These are phyloP conservation scores for Claviceps quebecensis DNA, from an alignment of 2,329 filamentous ascomycete genomes.

Conservation along the genomic window DNA sequence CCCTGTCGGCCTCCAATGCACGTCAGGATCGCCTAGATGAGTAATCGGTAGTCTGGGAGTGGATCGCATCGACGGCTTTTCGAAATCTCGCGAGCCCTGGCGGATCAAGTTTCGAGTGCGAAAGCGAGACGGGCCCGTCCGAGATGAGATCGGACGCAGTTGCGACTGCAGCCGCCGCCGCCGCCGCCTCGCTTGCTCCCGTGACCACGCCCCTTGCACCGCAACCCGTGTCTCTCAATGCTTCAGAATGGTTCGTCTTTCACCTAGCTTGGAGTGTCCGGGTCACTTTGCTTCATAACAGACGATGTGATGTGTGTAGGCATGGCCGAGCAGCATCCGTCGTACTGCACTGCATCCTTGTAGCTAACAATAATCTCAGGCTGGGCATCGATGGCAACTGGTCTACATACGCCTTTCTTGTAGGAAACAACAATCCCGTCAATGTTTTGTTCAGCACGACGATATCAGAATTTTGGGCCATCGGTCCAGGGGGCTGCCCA, in stretches of 20 bases:
- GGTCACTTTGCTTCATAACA: background rate
- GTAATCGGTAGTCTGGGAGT: background rate
- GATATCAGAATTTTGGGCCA: conserved; percentile 57
- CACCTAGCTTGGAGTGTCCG: background rate
- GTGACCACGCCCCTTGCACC: background rate
- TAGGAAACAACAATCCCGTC: conserved; percentile 27
- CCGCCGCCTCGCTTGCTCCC: conserved; percentile 2
- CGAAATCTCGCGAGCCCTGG: background rate
- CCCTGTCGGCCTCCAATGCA: conserved; percentile 1
- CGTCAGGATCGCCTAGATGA: background rate
- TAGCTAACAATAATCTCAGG: conserved; percentile 22
- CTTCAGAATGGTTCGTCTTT: conserved; percentile 11
- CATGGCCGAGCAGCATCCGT: background rate
- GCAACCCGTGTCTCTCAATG: conserved; percentile 10
- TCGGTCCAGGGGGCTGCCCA: conserved; percentile 43
- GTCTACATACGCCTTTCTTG: conserved; percentile 49
- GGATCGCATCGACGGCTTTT: background rate
- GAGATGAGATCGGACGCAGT: conserved; percentile 6
- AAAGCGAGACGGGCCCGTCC: background rate
- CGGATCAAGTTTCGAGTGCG: background rate
- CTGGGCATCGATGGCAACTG: conserved; percentile 55
- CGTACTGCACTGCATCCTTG: background rate
- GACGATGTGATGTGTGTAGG: background rate
- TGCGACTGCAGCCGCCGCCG: conserved; percentile 3
- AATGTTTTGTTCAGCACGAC: conserved; percentile 46